Percentiles rank a stretch among this genome's conserved stretches.
phyloP scores from a whole-genome alignment of 2,329 filamentous ascomycete genomes.

The Diaporthe velutina region DNA sequence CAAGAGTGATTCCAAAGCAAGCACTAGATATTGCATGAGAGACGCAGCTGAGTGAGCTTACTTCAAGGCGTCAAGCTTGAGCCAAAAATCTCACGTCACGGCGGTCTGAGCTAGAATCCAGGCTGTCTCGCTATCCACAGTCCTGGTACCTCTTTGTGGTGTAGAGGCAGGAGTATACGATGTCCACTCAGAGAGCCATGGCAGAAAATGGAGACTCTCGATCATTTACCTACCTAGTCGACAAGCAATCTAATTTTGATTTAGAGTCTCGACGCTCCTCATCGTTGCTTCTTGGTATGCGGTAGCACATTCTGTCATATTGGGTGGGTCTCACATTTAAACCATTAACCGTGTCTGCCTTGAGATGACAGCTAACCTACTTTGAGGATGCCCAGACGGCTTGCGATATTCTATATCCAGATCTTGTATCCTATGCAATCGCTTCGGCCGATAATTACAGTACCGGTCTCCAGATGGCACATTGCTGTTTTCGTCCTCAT shows the following conservation, averaged over 20 bases:
- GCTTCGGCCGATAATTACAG: constrained; percentile 12
- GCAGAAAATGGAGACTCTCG: neutral
- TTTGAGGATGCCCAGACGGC: constrained; percentile 11
- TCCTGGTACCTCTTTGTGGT: neutral
- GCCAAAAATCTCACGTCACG: neutral
- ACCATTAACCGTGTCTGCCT: neutral
- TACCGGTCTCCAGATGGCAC: neutral
- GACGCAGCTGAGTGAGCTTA: neutral
- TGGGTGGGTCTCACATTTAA: neutral
- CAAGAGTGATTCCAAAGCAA: neutral
- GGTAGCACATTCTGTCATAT: neutral
- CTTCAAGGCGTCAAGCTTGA: too few species aligned
- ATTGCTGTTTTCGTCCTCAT: neutral
- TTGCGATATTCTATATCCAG: neutral
- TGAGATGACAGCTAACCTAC: neutral
- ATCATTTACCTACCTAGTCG: neutral
- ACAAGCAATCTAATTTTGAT: too few species aligned
- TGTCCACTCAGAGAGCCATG: neutral
- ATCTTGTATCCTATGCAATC: neutral
- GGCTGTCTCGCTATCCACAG: neutral
- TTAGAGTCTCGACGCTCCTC: neutral
- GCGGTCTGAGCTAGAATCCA: neutral
- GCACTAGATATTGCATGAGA: neutral
- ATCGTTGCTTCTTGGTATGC: neutral
- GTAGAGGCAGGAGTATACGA: neutral